Conservation (phyloP, 177 flowering plant genomes). For the Tripterygium wilfordii region DNA sequence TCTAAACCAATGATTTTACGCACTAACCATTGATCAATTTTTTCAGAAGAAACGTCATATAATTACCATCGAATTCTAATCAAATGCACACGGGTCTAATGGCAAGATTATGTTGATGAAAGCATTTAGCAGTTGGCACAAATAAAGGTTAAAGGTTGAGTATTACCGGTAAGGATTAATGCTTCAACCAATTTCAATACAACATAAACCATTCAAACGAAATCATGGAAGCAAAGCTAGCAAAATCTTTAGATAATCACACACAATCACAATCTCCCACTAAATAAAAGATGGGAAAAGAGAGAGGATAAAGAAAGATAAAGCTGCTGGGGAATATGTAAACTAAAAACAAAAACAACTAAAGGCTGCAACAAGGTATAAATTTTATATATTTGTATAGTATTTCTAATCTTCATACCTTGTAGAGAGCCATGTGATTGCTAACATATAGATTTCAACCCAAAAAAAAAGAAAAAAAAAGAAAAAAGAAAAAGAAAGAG, state of each 20-base stretch:
- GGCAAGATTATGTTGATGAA: too few species aligned
- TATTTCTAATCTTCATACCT: neutral
- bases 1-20: too few species aligned
- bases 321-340: slow-evolving; percentile 27
- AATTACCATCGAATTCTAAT: too few species aligned
- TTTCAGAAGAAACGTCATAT: too few species aligned
- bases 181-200: too few species aligned
- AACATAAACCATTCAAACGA: slow-evolving; percentile 19
- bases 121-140: too few species aligned
- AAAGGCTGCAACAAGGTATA: slow-evolving; percentile 23
- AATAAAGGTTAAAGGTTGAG: too few species aligned
- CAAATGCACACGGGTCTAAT: too few species aligned
- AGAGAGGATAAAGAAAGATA: slow-evolving; percentile 4
- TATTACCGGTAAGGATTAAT: too few species aligned
- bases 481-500: neutral
- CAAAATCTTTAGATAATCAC: slow-evolving; percentile 32
- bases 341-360: neutral
- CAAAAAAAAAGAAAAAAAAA: neutral
- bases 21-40: too few species aligned
- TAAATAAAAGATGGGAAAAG: slow-evolving; percentile 10
- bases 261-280: slow-evolving; percentile 27
- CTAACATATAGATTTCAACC: neutral
- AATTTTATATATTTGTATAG: neutral
- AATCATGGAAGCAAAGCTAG: slow-evolving; percentile 26
- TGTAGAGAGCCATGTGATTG: neutral